Evolutionary conservation across 805 yeast species (phyloP), one percentile per base, ranked within the genome.

Genomic region (Dipodascus geniculatus): DNA sequence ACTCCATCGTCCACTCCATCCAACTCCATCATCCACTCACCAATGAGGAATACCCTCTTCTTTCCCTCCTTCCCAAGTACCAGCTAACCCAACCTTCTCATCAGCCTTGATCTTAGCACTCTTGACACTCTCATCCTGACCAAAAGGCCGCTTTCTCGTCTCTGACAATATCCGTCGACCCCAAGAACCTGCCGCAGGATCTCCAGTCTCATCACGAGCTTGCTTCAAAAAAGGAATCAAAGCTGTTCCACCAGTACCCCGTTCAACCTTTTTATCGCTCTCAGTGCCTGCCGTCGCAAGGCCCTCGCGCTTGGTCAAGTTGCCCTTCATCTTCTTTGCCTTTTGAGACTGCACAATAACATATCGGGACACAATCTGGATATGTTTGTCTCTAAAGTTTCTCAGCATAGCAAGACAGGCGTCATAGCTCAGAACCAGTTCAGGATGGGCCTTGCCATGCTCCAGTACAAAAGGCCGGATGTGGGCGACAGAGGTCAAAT

Each of bases 181-280:
- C 97, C 97, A 89, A 50, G 73, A 77, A 54, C 96, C 91, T 23
- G 96, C 96, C 22, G 96, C 96, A 11, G 89, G 80, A 61, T 85
- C 93, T 48, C 96, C 96, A 1, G 96, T 90, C 66, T 90, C 97
- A 70, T 90, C 97, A 67, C 97, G 79, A 61, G 96, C 91, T 68
- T 91, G 97, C 68, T 89, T 90, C 65, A 90, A 75, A 71, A 90
- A 91, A 23, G 96, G 96, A 55, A 90, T 77, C 62, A 90, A 74
- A 0, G 95, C 82, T 0, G 97, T 90, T 48, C 98, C 97, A 20
- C 98, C 98, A 1, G 98, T 90, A 16, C 98, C 97, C 61, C 80
- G 79, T 58, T 78, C 80, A 55, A 78, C 83, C 48, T 73, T 75
- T 55, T 74, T 74, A 14, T 38, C 20, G 11, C 19, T 9, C 14